Evolutionary conservation across 2,329 filamentous ascomycete genomes (phyloP).

Genomic region (Aspergillus glaucus): DNA sequence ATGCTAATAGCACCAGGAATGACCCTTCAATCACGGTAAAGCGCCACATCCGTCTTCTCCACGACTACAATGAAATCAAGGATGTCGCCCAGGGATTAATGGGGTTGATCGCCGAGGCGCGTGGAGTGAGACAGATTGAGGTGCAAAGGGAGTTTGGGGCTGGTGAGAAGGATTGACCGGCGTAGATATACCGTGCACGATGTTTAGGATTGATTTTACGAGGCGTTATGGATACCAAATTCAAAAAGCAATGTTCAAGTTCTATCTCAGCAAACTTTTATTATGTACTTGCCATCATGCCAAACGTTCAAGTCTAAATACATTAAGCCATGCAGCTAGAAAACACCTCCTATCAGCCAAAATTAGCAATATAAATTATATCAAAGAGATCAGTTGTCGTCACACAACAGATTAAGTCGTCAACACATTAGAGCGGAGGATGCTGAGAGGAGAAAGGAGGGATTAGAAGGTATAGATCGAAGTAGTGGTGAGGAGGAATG

Average conservation of each 20-base stretch:
- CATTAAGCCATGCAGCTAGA: no score
- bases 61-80: slow-evolving; percentile 66
- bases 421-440: neutral
- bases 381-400: no score
- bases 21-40: slow-evolving; percentile 51
- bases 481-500: neutral
- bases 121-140: slow-evolving; percentile 49
- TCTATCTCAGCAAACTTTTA: no score
- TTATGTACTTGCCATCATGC: no score
- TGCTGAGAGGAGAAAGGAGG: neutral
- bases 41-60: slow-evolving; percentile 58
- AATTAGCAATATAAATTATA: no score
- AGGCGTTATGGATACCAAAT: neutral
- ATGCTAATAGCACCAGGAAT: slow-evolving; percentile 12
- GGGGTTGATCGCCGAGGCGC: slow-evolving; percentile 60
- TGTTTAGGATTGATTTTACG: neutral
- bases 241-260: no score
- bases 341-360: no score
- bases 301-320: no score
- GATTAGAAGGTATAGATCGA: neutral
- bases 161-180: slow-evolving; percentile 28
- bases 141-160: slow-evolving; percentile 38
- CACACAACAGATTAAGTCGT: neutral
- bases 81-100: slow-evolving; percentile 62
- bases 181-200: neutral